Conservation (phyloP, 176 grass and related monocot species). For the Triticum timopheevii region DNA sequence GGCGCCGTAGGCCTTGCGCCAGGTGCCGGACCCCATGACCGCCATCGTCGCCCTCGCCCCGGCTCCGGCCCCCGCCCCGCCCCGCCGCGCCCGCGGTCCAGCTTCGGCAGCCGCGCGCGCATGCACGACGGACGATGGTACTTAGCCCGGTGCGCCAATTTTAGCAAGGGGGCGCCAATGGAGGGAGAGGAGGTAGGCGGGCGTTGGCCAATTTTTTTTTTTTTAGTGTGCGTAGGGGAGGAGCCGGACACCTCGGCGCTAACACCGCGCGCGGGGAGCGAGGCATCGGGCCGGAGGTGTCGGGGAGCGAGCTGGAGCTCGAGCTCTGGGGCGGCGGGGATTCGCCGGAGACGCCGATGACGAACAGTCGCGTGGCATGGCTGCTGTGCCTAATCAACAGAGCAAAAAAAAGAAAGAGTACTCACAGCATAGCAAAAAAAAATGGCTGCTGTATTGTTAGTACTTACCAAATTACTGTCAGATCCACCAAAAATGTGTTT, state of each 20-base stretch:
- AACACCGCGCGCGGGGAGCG: not conserved
- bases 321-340: not conserved
- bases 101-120: not conserved
- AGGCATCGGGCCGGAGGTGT: not conserved
- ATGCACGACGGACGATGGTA: not conserved
- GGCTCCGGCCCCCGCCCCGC: not conserved
- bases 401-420: no score
- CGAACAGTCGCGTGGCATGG: not conserved
- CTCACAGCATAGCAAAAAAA: no score
- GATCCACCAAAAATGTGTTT: no score
- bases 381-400: no score
- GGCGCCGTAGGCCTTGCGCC: conserved; percentile 95
- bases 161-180: conserved; percentile 25
- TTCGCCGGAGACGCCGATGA: not conserved
- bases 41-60: conserved; percentile 26
- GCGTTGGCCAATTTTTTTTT: not conserved
- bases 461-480: no score
- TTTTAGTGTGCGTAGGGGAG: not conserved
- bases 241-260: conserved; percentile 14
- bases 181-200: not conserved
- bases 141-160: conserved; percentile 1
- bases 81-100: not conserved
- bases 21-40: conserved; percentile 56
- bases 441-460: no score
- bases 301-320: not conserved